Base-by-base conservation (phyloP, 768 basidiomycete genomes). In the Naganishia vaughanmartiniae region DNA sequence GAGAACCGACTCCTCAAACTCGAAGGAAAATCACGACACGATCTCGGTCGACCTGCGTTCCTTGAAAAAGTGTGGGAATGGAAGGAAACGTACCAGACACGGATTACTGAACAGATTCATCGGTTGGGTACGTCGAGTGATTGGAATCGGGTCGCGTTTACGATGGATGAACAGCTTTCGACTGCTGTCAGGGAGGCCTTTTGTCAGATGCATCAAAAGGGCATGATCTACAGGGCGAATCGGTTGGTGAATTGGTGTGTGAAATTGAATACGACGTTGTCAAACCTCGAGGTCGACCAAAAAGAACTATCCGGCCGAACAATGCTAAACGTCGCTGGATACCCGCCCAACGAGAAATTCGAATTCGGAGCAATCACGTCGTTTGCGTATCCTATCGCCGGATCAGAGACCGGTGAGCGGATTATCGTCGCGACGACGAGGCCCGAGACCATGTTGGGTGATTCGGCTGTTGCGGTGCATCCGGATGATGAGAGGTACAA, bases 191-290 rank as follows among this genome's bases (percentile, higher is more conserved):
- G 88, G 31, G 93, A 97, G 80, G 91, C 87, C 3, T 99, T 99
- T 82, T 94, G 92, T 80, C 85, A 85, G 39, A 83, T 99, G 39
- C 90, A 93, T 75, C 94, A 98, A 79, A 90, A 92, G 39, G 93
- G 94, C 1, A 86, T 91, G 73, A 79, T 99, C 55, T 99, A 97
- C 82, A 90, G 96, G 31, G 94, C 93, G 2, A 98, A 97, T 77
- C 88, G 95, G 28, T 86, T 99, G 51, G 95, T 98, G 70, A 96
- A 98, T 77, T 98, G 96, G 95, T 99, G 96, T 83, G 91, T 93
- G 54, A 86, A 88, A 79, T 83, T 99, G 71, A 96, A 97, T 80
- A 99, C 96, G 0, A 95, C 95, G 0, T 84, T 99, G 1, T 98
- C 95, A 24, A 98, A 97, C 81, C 85, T 99, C 65, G 96, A 98